These are phyloP conservation scores for Sarocladiaceae sp. DNA, from an alignment of 2,329 filamentous ascomycete genomes.

Conservation along the genomic window DNA sequence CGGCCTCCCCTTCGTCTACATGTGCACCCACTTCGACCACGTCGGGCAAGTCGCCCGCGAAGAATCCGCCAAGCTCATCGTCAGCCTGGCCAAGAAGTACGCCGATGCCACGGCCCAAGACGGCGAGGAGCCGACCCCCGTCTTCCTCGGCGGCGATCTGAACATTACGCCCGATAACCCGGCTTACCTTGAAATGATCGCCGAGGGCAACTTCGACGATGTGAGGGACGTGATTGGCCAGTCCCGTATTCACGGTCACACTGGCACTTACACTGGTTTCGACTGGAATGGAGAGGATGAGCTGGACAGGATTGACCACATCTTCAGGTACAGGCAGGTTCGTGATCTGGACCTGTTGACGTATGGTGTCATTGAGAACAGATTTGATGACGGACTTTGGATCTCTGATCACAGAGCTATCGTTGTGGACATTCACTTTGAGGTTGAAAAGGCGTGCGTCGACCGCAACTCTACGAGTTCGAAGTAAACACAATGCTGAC, in stretches of 20 bases:
- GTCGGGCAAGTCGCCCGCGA: slow-evolving; percentile 34
- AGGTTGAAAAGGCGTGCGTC: background rate
- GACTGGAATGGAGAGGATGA: slow-evolving; percentile 12
- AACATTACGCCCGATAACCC: slow-evolving; percentile 24
- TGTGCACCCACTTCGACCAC: slow-evolving; percentile 53
- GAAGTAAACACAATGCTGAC: background rate
- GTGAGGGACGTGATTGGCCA: slow-evolving; percentile 19
- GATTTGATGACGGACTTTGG: slow-evolving; percentile 24
- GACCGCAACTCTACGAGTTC: background rate
- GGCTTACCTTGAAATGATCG: slow-evolving; percentile 13
- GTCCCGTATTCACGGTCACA: slow-evolving; percentile 20
- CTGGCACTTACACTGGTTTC: slow-evolving; percentile 26
- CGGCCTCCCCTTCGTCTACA: slow-evolving; percentile 34
- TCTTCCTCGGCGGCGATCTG: slow-evolving; percentile 29
- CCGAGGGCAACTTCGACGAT: slow-evolving; percentile 22
- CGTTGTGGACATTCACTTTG: slow-evolving; percentile 20
- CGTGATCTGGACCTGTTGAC: slow-evolving; percentile 13
- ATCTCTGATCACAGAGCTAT: slow-evolving; percentile 29
- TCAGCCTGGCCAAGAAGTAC: slow-evolving; percentile 25
- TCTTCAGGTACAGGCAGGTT: slow-evolving; percentile 20
- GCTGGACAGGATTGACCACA: slow-evolving; percentile 22
- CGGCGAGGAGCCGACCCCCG: slow-evolving; percentile 14
- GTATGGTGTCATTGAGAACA: slow-evolving; percentile 11
- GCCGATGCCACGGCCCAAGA: slow-evolving; percentile 8
- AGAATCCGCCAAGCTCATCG: slow-evolving; percentile 35